Conservation (phyloP, 176 grass and related monocot species). For the Ensete glaucum region DNA sequence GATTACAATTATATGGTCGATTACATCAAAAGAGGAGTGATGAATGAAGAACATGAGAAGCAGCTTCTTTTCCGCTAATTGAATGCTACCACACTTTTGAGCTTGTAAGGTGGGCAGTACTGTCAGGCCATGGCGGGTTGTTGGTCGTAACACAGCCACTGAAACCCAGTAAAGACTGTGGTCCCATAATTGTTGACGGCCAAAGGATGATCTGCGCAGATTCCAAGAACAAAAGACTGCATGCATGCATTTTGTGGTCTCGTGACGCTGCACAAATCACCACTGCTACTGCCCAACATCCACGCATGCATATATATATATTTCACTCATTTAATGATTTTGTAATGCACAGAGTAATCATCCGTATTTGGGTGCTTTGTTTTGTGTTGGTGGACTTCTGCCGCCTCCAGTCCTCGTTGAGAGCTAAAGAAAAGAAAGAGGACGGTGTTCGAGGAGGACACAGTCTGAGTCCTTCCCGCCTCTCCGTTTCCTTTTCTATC, state of each 20-base stretch:
- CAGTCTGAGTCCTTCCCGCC: not conserved
- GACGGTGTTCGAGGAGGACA: not conserved
- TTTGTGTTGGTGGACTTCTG: not conserved
- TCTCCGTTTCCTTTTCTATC: not conserved
- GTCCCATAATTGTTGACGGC: not conserved
- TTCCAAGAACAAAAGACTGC: too few species aligned
- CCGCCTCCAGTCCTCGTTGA: not conserved
- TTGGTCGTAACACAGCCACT: not conserved
- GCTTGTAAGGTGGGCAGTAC: not conserved
- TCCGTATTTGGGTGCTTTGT: not conserved
- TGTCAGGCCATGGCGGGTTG: not conserved
- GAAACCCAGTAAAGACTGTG: not conserved
- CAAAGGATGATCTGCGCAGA: too few species aligned
- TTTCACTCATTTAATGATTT: not conserved
- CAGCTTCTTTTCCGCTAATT: not conserved
- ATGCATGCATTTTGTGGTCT: too few species aligned
- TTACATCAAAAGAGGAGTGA: too few species aligned
- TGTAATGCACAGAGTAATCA: not conserved
- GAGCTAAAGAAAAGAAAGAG: not conserved
- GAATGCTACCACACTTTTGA: conserved; percentile 1
- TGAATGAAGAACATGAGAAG: too few species aligned
- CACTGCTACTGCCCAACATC: not conserved
- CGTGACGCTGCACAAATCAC: not conserved
- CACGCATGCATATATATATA: not conserved
- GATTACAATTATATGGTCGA: too few species aligned